Evolutionary conservation across 1,284 basidiomycete species (phyloP), one percentile per base, ranked within the genome.

Genomic region (Takashimella tepidaria): DNA sequence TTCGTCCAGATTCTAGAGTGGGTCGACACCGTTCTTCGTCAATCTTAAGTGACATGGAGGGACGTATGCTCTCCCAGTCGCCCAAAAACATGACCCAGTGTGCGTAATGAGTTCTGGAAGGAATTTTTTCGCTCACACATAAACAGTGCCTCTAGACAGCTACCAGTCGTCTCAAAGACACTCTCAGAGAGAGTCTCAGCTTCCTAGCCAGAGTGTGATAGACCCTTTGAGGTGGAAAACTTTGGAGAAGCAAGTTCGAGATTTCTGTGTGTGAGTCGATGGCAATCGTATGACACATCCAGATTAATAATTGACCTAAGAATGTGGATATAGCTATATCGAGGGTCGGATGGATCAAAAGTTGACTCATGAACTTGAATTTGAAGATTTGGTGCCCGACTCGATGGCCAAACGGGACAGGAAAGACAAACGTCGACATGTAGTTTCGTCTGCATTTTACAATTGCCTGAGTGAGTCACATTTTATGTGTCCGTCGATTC

Each of bases 301-400:
- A n/a, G n/a, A n/a, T n/a, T n/a, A n/a, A n/a, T n/a, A n/a, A n/a
- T n/a, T n/a, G n/a, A n/a, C n/a, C n/a, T n/a, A n/a, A n/a, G n/a
- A n/a, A n/a, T n/a, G n/a, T n/a, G n/a, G n/a, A n/a, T n/a, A n/a
- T n/a, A n/a, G n/a, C n/a, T n/a, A 40, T 40, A 40, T 40, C 37
- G 37, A 40, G n/a, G n/a, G n/a, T n/a, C n/a, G n/a, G n/a, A 37
- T 37, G 31, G 31, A 37, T 16, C 10, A 40, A 4, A 26, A 48
- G 1, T 46, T 48, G 41, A 84, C 84, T 8, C 87, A 87, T 5
- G 84, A 81, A 20, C 81, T 84, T 44, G 85, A 80, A 55, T 80
- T 79, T 54, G 89, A 91, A 1, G 62, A 72, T 21, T 21, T 72
- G 1, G 57, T 61, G 1, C 45, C 53, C 0, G 45, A 45, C 1